phyloP scores from a whole-genome alignment of 2,329 filamentous ascomycete genomes.

The Metarhizium sp. region DNA sequence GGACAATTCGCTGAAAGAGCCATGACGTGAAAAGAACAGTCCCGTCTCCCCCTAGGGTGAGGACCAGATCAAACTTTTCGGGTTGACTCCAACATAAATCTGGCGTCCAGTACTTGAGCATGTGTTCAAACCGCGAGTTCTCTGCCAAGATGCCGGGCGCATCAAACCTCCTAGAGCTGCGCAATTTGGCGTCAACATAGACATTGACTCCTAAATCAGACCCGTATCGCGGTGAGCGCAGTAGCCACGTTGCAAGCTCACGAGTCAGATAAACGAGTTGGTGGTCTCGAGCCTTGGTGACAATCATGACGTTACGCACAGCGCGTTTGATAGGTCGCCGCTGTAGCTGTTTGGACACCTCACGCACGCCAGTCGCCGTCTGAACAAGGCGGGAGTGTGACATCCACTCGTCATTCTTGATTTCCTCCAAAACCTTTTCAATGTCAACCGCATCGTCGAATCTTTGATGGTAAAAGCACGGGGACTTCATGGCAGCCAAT shows the following conservation, averaged over 20 bases:
- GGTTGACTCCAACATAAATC: constrained; percentile 90
- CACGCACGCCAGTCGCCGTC: constrained; percentile 87
- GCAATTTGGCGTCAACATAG: constrained; percentile 94
- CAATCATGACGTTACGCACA: constrained; percentile 93
- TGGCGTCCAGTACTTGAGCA: constrained; percentile 93
- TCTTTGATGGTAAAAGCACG: constrained; percentile 95
- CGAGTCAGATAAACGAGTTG: constrained; percentile 80
- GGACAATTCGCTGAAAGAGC: constrained; percentile 86
- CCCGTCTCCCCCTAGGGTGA: constrained; percentile 78
- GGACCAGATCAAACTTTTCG: constrained; percentile 90
- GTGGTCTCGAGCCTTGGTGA: constrained; percentile 96
- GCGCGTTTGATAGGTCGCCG: constrained; percentile 84
- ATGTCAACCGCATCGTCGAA: constrained; percentile 96
- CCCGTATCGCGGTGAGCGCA: constrained; percentile 82
- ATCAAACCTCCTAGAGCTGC: constrained; percentile 80
- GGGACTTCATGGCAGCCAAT: constrained; percentile 67
- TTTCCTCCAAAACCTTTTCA: constrained; percentile 89
- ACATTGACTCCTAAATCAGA: constrained; percentile 88
- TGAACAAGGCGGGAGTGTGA: constrained; percentile 91
- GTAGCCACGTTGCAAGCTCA: constrained; percentile 79
- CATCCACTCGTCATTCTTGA: constrained; percentile 78
- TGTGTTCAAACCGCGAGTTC: constrained; percentile 67
- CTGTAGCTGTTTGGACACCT: constrained; percentile 92
- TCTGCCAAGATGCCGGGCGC: constrained; percentile 61
- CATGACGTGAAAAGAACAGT: constrained; percentile 83